Percentiles rank a stretch among this genome's conserved stretches.
phyloP scores from a whole-genome alignment of 164 flowering plant species.

The Magnolia officinalis region DNA sequence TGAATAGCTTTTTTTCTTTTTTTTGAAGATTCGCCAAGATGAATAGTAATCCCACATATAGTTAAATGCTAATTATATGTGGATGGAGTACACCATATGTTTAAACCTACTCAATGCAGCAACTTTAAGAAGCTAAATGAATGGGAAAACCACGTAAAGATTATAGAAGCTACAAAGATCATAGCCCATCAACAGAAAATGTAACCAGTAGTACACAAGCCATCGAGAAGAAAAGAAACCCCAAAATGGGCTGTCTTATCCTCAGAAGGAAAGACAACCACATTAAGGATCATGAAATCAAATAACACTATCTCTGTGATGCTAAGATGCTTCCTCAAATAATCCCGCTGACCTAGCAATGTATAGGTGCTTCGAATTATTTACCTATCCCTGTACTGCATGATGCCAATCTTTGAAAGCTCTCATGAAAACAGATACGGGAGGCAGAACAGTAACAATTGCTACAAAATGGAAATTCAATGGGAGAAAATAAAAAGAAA shows the following conservation, averaged over 20 bases:
- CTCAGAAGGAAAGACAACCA: slow-evolving; percentile 5
- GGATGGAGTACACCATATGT: neutral
- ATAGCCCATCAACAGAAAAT: neutral
- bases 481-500: slow-evolving; percentile 13
- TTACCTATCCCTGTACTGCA: slow-evolving; percentile 25
- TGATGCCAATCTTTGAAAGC: slow-evolving; percentile 28
- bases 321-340: slow-evolving; percentile 14
- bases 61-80: neutral
- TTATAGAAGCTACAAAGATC: too few species aligned
- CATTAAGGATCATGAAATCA: slow-evolving; percentile 4
- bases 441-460: slow-evolving; percentile 14
- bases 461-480: slow-evolving; percentile 21
- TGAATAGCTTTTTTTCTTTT: too few species aligned
- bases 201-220: slow-evolving; percentile 1
- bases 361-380: slow-evolving; percentile 30
- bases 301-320: slow-evolving; percentile 14
- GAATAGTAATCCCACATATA: neutral
- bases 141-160: neutral
- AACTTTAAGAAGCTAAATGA: neutral
- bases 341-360: slow-evolving; percentile 27
- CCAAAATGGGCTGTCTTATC: neutral
- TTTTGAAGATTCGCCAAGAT: neutral
- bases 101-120: neutral
- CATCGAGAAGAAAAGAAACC: neutral
- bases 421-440: slow-evolving; percentile 16